Conservation (phyloP, 345 rosid genomes). For the Salix caprea region DNA sequence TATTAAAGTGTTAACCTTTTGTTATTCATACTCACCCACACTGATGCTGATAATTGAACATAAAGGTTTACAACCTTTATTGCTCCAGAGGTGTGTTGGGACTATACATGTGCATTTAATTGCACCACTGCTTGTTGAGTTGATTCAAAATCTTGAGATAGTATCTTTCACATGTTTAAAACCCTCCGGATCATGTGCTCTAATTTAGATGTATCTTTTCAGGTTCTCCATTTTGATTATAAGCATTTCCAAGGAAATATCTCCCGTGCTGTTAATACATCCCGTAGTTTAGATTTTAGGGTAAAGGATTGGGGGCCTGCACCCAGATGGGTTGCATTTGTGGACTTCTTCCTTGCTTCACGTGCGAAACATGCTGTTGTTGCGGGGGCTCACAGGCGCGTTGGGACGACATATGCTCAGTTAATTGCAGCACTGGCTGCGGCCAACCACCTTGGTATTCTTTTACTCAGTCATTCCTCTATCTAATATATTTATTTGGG, state of each 20-base stretch:
- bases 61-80: too few relatives aligned
- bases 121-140: background rate
- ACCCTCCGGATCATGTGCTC: background rate
- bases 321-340: constrained; percentile 99
- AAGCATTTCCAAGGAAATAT: constrained; percentile 61
- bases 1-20: background rate
- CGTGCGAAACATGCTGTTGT: constrained; percentile 72
- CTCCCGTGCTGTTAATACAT: constrained; percentile 33
- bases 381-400: constrained; percentile 87
- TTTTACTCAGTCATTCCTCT: background rate
- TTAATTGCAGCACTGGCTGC: constrained; percentile 84
- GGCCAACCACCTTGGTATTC: constrained; percentile 68
- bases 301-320: constrained; percentile 98
- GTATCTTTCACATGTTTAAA: background rate
- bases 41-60: too few relatives aligned
- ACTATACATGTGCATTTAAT: too few relatives aligned
- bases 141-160: background rate
- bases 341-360: constrained; percentile 93
- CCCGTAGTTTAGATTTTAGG: constrained; percentile 55
- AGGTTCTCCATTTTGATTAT: constrained; percentile 86
- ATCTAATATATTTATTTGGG: background rate
- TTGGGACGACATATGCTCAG: constrained; percentile 93
- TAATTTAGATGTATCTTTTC: constrained; percentile 20
- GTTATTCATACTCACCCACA: too few relatives aligned
- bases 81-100: too few relatives aligned